Evolutionary conservation across 2,329 filamentous ascomycete genomes (phyloP).

Genomic region (Paraphaeosphaeria sporulosa): DNA sequence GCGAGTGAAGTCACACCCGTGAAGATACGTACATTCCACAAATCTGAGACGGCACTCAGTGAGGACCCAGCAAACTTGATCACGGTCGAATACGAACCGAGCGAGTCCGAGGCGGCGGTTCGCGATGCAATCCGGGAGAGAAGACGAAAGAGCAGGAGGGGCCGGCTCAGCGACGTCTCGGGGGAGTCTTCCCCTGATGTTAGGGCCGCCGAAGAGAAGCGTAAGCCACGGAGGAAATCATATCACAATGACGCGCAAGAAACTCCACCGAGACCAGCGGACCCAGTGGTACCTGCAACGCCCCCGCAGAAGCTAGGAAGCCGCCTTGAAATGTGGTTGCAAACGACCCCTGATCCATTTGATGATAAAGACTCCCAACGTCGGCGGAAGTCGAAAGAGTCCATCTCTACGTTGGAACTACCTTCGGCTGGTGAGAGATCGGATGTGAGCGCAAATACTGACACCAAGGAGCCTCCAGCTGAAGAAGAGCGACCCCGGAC

Average conservation of each 20-base stretch:
- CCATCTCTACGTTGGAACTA: conserved; percentile 38
- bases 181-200: conserved; percentile 35
- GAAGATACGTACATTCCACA: conserved; percentile 26
- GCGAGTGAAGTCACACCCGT: conserved; percentile 37
- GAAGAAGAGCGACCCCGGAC: conserved; percentile 32
- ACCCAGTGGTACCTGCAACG: conserved; percentile 38
- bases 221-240: conserved; percentile 35
- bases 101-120: conserved; percentile 22
- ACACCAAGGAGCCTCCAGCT: conserved; percentile 27
- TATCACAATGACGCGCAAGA: conserved; percentile 35
- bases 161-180: conserved; percentile 33
- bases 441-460: conserved; percentile 33
- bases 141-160: conserved; percentile 37
- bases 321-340: conserved; percentile 70
- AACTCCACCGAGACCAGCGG: conserved; percentile 21
- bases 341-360: conserved; percentile 64
- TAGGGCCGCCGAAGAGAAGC: conserved; percentile 20
- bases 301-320: conserved; percentile 56
- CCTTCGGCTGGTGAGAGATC: conserved; percentile 35
- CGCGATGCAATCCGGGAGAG: conserved; percentile 37
- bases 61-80: conserved; percentile 34
- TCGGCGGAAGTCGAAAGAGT: conserved; percentile 39
- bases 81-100: conserved; percentile 40
- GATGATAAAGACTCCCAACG: conserved; percentile 54
- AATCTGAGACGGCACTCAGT: conserved; percentile 34